Evolutionary conservation across 805 yeast species (phyloP).

Genomic region (Ogataea trehalophila): DNA sequence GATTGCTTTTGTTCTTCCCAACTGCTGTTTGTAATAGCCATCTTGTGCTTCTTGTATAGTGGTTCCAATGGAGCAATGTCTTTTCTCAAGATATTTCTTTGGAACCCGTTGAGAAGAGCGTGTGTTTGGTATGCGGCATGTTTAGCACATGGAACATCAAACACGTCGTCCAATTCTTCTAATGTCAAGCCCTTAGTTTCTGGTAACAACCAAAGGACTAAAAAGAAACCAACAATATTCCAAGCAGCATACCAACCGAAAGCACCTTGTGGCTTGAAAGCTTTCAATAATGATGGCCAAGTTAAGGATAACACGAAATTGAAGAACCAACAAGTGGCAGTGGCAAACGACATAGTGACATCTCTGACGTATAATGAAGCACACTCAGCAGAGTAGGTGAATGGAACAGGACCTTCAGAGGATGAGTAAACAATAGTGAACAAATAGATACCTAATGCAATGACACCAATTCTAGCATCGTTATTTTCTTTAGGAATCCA

Average conservation of each 20-base stretch:
- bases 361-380: conserved; percentile 77
- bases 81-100: conserved; percentile 43
- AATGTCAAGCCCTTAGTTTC: conserved; percentile 69
- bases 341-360: conserved; percentile 74
- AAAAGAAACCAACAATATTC: conserved; percentile 66
- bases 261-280: conserved; percentile 77
- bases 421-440: conserved; percentile 72
- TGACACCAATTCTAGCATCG: conserved; percentile 59
- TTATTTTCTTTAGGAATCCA: conserved; percentile 46
- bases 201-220: conserved; percentile 67
- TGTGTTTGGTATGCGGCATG: conserved; percentile 49
- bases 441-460: conserved; percentile 69
- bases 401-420: conserved; percentile 89
- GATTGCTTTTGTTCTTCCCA: conserved; percentile 60
- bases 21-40: conserved; percentile 54
- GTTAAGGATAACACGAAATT: conserved; percentile 67
- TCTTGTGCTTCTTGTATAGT: conserved; percentile 49
- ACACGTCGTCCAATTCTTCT: conserved; percentile 74
- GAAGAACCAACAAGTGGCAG: conserved; percentile 73
- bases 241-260: conserved; percentile 87
- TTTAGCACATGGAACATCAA: conserved; percentile 48
- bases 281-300: conserved; percentile 67
- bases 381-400: conserved; percentile 83
- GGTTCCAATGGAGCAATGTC: conserved; percentile 48
- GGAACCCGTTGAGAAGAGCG: conserved; percentile 38